Conservation (phyloP, 208 protist species). For the Wallacemonas sp. region DNA sequence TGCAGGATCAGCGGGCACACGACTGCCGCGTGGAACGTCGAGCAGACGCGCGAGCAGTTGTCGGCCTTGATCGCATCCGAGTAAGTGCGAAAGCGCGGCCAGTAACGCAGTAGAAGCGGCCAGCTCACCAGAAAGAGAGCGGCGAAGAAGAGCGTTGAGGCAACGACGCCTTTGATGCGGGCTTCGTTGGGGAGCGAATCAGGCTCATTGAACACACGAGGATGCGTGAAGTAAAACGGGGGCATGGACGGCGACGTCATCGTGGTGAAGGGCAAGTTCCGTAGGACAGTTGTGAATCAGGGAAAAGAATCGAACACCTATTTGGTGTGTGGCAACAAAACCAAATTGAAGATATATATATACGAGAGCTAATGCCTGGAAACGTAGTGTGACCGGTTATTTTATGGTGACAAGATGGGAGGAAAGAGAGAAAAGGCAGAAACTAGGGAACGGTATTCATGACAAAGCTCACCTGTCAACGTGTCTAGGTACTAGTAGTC, state of each 20-base stretch:
- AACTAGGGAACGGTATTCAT: too few relatives aligned
- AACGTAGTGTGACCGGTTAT: too few relatives aligned
- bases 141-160: conserved; percentile 32
- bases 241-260: not conserved
- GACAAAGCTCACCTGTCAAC: too few relatives aligned
- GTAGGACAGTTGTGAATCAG: too few relatives aligned
- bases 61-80: conserved; percentile 24
- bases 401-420: too few relatives aligned
- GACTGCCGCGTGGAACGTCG: conserved; percentile 36
- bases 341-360: too few relatives aligned
- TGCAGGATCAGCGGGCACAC: conserved; percentile 31
- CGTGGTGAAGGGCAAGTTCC: not conserved
- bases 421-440: too few relatives aligned
- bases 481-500: too few relatives aligned
- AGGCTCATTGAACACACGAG: conserved; percentile 11
- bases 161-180: not conserved
- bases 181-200: conserved; percentile 1
- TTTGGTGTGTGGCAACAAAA: too few relatives aligned
- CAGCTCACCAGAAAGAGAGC: conserved; percentile 21
- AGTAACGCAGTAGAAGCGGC: conserved; percentile 25
- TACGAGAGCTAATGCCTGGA: too few relatives aligned
- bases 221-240: not conserved
- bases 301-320: too few relatives aligned
- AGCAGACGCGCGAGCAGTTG: conserved; percentile 41
- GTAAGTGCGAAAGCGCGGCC: conserved; percentile 27